Evolutionary conservation across 176 grass and related monocot species (phyloP).

Genomic region (Oryza longistaminata): DNA sequence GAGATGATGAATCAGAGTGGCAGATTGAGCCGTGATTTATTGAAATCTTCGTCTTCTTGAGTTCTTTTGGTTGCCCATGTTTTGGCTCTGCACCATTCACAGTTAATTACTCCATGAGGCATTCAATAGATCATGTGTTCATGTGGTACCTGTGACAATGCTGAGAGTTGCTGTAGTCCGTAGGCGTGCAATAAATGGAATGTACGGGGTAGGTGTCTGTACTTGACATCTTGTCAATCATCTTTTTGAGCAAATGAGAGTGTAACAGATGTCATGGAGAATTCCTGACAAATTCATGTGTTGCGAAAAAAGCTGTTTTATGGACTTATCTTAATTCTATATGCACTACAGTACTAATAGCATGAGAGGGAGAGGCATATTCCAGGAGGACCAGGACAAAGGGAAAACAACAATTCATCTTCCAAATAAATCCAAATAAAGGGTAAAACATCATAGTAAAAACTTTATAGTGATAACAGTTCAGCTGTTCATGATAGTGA

Average conservation of each 20-base stretch:
- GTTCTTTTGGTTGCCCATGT: constrained; percentile 18
- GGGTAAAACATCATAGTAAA: neutral
- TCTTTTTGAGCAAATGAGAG: neutral
- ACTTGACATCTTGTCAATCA: neutral
- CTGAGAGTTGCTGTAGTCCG: neutral
- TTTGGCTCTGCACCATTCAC: constrained; percentile 16
- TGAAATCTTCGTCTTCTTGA: neutral
- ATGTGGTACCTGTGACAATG: constrained; percentile 39
- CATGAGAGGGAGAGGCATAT: neutral
- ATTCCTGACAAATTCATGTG: neutral
- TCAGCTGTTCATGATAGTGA: neutral
- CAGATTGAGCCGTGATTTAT: constrained; percentile 27
- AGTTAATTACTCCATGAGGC: neutral
- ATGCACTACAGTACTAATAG: neutral
- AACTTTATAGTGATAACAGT: neutral
- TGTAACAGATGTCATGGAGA: neutral
- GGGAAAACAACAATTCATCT: neutral
- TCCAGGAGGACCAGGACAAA: neutral
- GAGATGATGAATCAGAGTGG: neutral
- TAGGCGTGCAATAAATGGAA: constrained; percentile 36
- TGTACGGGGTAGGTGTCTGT: neutral
- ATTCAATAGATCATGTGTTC: constrained; percentile 52
- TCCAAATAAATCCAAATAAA: neutral
- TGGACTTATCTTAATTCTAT: neutral
- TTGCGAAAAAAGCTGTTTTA: neutral